phyloP scores from a whole-genome alignment of 306 rosid genomes.

The Malus fusca region DNA sequence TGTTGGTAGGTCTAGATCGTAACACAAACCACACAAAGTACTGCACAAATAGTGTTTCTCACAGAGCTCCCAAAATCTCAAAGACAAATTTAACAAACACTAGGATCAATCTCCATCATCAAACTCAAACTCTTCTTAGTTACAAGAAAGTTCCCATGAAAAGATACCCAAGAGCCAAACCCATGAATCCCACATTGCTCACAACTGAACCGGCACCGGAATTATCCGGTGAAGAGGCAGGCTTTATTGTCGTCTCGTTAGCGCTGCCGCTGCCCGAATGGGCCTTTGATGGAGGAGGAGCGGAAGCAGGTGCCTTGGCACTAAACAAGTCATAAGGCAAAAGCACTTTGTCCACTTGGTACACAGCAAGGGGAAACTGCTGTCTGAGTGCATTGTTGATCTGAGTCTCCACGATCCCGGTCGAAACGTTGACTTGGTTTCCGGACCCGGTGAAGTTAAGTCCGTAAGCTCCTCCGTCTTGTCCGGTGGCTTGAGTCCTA shows the following conservation, averaged over 20 bases:
- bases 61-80: too few relatives aligned
- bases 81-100: too few relatives aligned
- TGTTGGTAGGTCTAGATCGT: not conserved
- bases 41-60: too few relatives aligned
- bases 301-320: constrained; percentile 18
- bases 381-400: constrained; percentile 56
- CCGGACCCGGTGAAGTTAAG: constrained; percentile 65
- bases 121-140: not conserved
- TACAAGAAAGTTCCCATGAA: not conserved
- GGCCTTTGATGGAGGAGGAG: constrained; percentile 35
- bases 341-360: constrained; percentile 55
- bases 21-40: not conserved
- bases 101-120: not conserved
- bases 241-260: not conserved
- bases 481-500: constrained; percentile 44
- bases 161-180: not conserved
- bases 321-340: constrained; percentile 53
- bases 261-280: constrained; percentile 14
- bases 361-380: constrained; percentile 50
- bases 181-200: not conserved
- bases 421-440: constrained; percentile 65
- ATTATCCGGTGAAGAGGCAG: not conserved
- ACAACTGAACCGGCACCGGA: not conserved
- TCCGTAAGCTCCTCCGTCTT: constrained; percentile 40
- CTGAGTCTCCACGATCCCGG: constrained; percentile 32